Base-by-base conservation (phyloP, 176 grass and related monocot species). In the Oryza meyeriana region DNA sequence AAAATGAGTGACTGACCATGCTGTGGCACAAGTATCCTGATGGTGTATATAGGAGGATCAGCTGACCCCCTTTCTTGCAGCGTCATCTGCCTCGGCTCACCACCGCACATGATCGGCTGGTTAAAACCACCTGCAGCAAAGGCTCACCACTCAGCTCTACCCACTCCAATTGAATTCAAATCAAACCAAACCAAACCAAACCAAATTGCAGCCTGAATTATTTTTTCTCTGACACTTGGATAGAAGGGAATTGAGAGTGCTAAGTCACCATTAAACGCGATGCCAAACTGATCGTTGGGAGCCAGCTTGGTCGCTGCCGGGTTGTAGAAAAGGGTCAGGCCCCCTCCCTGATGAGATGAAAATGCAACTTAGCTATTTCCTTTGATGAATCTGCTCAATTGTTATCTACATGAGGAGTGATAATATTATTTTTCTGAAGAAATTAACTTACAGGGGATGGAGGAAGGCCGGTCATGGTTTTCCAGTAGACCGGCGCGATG, bases 31-130 rank as follows among this genome's bases (percentile, higher is more conserved):
- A 68, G 78, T 70, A 95, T 95, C 79, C 90, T 95, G 81, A 98
- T 98, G 75, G 87, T 89, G 81, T 90, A 95, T 30, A 95, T 91
- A 20, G 95, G 92, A 22, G 90, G 90, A 78, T 89, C 86, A 74
- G 90, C 95, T 47, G 80, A 89, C 25, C 92, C 92, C 83, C 95
- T 63, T 35, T 55, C 83, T 84, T 94, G 94, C 80, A 80, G 84
- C 45, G 92, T 89, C 95, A 98, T 98, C 66, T 91, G 81, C 90
- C 95, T 94, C 26, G 95, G 92, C 79, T 93, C 90, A 39, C 90
- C 86, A 38, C 95, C 90, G 33, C 95, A 98, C 95, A 95, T 98
- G 76, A 98, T 98, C 18, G 95, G 95, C 82, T 98, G 95, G 87
- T 98, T 98, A 87, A 98, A 98, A 10, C 95, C 92, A 32, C 95